These are phyloP conservation scores for Nectriaceae sp. DNA, from an alignment of 2,329 filamentous ascomycete genomes.

Conservation along the genomic window DNA sequence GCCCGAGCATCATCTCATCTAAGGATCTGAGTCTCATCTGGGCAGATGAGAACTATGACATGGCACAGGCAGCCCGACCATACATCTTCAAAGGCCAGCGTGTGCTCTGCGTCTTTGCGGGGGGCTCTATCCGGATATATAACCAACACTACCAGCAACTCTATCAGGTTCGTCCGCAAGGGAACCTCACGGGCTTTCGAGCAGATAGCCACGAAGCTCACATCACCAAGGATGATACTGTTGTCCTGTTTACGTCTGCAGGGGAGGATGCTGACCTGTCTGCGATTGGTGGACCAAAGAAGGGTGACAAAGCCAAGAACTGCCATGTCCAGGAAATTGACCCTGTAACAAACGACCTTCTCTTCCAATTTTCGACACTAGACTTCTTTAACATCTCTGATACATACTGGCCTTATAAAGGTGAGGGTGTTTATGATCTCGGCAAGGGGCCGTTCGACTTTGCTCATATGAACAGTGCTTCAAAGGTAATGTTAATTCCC, in stretches of 20 bases:
- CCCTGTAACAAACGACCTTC: constrained; percentile 36
- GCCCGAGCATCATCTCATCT: constrained; percentile 38
- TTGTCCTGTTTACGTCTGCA: constrained; percentile 39
- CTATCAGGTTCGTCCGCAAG: constrained; percentile 39
- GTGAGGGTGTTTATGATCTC: no score
- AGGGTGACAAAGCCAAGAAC: constrained; percentile 32
- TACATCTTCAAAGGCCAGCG: constrained; percentile 38
- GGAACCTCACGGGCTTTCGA: constrained; percentile 32
- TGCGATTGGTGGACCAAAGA: constrained; percentile 31
- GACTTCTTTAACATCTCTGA: constrained; percentile 25
- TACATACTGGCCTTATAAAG: no score
- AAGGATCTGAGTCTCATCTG: constrained; percentile 40
- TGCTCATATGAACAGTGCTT: no score
- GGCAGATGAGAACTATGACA: constrained; percentile 34
- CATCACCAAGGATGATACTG: constrained; percentile 42
- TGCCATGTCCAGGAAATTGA: constrained; percentile 42
- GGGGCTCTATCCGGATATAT: constrained; percentile 33
- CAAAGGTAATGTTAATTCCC: constrained; percentile 30
- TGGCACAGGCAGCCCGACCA: constrained; percentile 32
- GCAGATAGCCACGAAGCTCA: constrained; percentile 46
- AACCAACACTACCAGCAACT: constrained; percentile 38
- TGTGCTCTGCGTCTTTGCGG: constrained; percentile 28
- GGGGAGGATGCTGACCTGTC: no score
- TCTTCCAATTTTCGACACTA: constrained; percentile 40
- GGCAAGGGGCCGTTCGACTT: no score